Evolutionary conservation across 2,329 filamentous ascomycete species (phyloP).

Genomic region (Neospermospora avenae): DNA sequence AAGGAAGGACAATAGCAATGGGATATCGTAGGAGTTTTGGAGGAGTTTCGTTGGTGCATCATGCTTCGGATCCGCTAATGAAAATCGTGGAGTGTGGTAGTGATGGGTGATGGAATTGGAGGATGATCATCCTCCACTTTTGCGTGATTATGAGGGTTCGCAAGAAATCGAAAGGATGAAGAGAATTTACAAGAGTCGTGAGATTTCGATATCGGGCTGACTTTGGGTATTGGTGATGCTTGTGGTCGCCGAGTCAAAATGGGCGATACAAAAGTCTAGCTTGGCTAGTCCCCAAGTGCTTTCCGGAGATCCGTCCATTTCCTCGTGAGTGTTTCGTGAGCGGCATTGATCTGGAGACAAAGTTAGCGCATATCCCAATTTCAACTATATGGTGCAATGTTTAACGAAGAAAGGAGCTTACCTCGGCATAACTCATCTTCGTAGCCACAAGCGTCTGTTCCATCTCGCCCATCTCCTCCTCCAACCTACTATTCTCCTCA

Average conservation of each 20-base stretch:
- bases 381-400: background rate
- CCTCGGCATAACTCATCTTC: conserved; percentile 95
- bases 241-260: no score
- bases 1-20: conserved; percentile 9
- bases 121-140: background rate
- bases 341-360: conserved; percentile 57
- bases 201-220: background rate
- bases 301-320: conserved; percentile 73
- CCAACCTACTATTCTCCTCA: conserved; percentile 82
- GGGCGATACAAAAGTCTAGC: background rate
- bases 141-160: background rate
- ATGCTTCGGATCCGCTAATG: conserved; percentile 17
- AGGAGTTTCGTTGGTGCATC: conserved; percentile 12
- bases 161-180: conserved; percentile 2
- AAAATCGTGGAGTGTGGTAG: conserved; percentile 19
- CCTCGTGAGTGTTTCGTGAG: conserved; percentile 68
- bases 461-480: conserved; percentile 87
- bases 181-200: conserved; percentile 18
- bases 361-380: conserved; percentile 8
- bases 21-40: conserved; percentile 18
- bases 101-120: background rate
- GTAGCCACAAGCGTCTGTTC: conserved; percentile 89
- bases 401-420: conserved; percentile 50
- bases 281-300: conserved; percentile 43
- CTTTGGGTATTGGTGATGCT: background rate